These are phyloP conservation scores for Backusella tarrabulga DNA, from an alignment of 192 early-diverging fungal species.

Conservation along the genomic window DNA sequence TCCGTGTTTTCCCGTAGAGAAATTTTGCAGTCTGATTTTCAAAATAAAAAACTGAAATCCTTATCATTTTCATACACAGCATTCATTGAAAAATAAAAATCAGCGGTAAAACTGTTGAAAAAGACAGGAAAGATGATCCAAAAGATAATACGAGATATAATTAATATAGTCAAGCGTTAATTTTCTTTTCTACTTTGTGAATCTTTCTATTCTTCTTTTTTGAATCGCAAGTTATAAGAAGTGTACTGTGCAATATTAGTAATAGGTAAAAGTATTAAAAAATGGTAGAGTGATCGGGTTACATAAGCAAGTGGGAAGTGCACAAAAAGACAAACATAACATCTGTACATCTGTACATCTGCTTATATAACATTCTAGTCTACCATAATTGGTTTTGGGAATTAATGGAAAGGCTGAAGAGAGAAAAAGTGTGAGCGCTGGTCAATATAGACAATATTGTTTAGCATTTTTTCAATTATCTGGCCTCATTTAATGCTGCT, in stretches of 20 bases:
- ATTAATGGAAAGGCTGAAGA: not conserved
- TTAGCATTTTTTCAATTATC: not conserved
- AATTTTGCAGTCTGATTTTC: not conserved
- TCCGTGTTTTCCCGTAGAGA: not conserved
- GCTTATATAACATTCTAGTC: not conserved
- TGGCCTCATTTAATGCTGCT: not conserved
- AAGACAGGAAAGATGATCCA: not conserved
- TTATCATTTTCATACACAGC: constrained; percentile 1
- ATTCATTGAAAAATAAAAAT: not conserved
- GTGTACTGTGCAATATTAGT: not conserved
- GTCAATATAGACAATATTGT: not conserved
- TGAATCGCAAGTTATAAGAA: not conserved
- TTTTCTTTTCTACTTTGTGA: too few relatives aligned
- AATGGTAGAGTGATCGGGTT: not conserved
- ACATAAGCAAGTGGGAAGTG: not conserved
- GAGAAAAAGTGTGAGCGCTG: not conserved
- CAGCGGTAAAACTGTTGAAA: not conserved
- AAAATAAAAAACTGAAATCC: not conserved
- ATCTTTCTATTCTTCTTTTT: not conserved
- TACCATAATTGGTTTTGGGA: not conserved
- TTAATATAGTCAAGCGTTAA: too few relatives aligned
- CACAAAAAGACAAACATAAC: not conserved
- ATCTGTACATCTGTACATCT: not conserved
- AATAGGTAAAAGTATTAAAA: not conserved
- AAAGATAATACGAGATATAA: not conserved